These are phyloP conservation scores for Fusarium tupiense DNA, from an alignment of 2,329 filamentous ascomycete genomes.

Conservation along the genomic window DNA sequence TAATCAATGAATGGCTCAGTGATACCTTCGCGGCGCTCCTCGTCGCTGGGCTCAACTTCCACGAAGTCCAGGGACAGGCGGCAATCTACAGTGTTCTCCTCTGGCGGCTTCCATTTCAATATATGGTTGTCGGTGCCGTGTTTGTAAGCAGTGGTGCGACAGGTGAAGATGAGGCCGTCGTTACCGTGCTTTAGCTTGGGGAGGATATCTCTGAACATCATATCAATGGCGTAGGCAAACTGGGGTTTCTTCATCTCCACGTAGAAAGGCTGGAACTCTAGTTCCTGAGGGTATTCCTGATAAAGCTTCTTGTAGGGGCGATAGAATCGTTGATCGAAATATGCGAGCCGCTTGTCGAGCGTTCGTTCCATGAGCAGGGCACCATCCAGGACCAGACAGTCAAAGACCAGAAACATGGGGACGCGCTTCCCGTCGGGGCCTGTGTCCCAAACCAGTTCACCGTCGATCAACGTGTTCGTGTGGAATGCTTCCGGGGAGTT, in stretches of 20 bases:
- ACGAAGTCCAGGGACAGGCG: conserved; percentile 82
- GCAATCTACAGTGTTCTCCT: conserved; percentile 97
- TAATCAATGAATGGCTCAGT: conserved; percentile 77
- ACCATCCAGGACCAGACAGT: conserved; percentile 85
- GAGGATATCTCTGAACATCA: conserved; percentile 90
- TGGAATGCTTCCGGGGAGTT: conserved; percentile 76
- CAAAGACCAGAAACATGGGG: conserved; percentile 90
- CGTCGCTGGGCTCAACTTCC: conserved; percentile 71
- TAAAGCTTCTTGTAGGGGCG: conserved; percentile 74
- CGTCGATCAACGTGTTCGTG: conserved; percentile 84
- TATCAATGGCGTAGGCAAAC: conserved; percentile 85
- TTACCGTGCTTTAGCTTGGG: conserved; percentile 90
- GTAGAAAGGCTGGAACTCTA: conserved; percentile 77
- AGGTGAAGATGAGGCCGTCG: conserved; percentile 98
- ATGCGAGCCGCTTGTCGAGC: conserved; percentile 88
- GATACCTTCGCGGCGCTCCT: conserved; percentile 73
- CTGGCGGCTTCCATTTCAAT: conserved; percentile 95
- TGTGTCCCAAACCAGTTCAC: conserved; percentile 91
- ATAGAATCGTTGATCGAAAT: conserved; percentile 82
- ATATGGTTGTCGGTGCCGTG: conserved; percentile 93
- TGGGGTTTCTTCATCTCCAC: conserved; percentile 91
- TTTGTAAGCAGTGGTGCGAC: conserved; percentile 84
- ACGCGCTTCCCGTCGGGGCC: conserved; percentile 72
- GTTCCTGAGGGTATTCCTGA: conserved; percentile 74
- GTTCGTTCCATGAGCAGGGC: conserved; percentile 80